Conservation (phyloP, 1,139 yeast genomes). For the Candida anutae region DNA sequence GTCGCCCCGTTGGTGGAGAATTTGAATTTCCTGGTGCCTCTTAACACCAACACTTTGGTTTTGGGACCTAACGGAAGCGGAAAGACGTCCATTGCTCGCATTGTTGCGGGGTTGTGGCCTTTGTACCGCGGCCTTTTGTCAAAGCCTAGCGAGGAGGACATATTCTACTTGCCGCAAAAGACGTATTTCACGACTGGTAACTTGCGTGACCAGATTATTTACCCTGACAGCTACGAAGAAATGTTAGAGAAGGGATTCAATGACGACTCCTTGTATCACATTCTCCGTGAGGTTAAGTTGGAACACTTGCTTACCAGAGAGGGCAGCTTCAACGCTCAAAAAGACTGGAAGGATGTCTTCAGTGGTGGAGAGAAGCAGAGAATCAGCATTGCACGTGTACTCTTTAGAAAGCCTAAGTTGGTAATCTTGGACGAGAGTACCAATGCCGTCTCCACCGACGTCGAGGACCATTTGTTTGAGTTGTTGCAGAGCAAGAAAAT, state of each 20-base stretch:
- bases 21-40: conserved; percentile 55
- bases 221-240: conserved; percentile 73
- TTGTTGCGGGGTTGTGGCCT: conserved; percentile 91
- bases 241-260: conserved; percentile 67
- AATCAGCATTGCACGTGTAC: conserved; percentile 78
- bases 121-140: conserved; percentile 76
- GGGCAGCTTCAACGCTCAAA: conserved; percentile 52
- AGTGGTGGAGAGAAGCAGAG: conserved; percentile 97
- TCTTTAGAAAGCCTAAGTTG: conserved; percentile 74
- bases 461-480: conserved; percentile 83
- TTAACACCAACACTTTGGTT: conserved; percentile 67
- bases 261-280: conserved; percentile 62
- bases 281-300: conserved; percentile 68
- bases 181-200: conserved; percentile 76
- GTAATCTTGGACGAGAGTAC: conserved; percentile 90
- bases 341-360: conserved; percentile 86
- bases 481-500: conserved; percentile 61
- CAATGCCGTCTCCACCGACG: conserved; percentile 86
- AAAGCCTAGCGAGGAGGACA: conserved; percentile 66
- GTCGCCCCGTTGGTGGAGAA: conserved; percentile 48
- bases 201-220: conserved; percentile 79
- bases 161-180: conserved; percentile 74
- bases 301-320: conserved; percentile 67
- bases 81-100: conserved; percentile 77
- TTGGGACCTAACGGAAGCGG: conserved; percentile 89